phyloP scores from a whole-genome alignment of 2,329 filamentous ascomycete species.

The Lachnellula hyalina region DNA sequence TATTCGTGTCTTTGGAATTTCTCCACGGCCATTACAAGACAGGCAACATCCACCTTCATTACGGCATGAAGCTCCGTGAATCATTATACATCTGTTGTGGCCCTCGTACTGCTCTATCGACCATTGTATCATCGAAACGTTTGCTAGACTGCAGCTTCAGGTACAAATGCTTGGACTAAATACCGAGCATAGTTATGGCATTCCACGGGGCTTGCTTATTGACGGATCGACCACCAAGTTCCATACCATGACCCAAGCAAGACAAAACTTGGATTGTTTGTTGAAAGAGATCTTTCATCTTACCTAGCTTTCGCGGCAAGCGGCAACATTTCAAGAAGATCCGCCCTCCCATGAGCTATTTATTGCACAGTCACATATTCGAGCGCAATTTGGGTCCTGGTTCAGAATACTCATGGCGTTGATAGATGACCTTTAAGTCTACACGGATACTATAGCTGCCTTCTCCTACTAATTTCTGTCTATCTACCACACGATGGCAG shows the following conservation, averaged over 20 bases:
- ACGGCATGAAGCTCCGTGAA: slow-evolving; percentile 18
- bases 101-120: slow-evolving; percentile 32
- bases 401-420: neutral
- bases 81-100: slow-evolving; percentile 4
- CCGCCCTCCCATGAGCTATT: neutral
- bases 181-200: slow-evolving; percentile 9
- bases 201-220: slow-evolving; percentile 3
- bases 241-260: slow-evolving; percentile 20
- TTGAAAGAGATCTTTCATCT: slow-evolving; percentile 16
- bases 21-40: slow-evolving; percentile 16
- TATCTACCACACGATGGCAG: slow-evolving; percentile 38
- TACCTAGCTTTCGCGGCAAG: slow-evolving; percentile 10
- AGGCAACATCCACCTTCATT: slow-evolving; percentile 20
- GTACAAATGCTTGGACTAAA: slow-evolving; percentile 28
- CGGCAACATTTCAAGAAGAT: neutral
- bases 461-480: slow-evolving; percentile 30
- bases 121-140: slow-evolving; percentile 39
- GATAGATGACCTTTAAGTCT: neutral
- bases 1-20: slow-evolving; percentile 22
- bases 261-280: slow-evolving; percentile 17
- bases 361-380: slow-evolving; percentile 4
- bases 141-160: slow-evolving; percentile 31
- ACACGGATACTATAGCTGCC: slow-evolving; percentile 1
- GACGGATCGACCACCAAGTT: slow-evolving; percentile 18
- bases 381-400: slow-evolving; percentile 8